Conservation (phyloP, 2,329 filamentous ascomycete genomes). For the Gaeumannomyces tritici region DNA sequence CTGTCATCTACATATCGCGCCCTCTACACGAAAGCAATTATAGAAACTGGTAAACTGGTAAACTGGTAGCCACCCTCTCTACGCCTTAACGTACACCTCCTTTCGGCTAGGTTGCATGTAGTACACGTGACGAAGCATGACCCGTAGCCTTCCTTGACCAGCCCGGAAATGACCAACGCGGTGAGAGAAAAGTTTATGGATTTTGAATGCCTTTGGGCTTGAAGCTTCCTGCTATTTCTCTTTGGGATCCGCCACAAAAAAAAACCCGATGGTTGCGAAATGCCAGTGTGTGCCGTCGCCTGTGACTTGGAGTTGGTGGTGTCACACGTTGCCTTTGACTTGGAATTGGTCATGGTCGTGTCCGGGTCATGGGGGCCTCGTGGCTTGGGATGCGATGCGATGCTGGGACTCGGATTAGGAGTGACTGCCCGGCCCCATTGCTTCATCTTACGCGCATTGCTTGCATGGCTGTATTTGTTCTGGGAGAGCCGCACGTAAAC, state of each 20-base stretch:
- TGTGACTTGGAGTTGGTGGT: background rate
- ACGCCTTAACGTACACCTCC: background rate
- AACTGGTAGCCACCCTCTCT: background rate
- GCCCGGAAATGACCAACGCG: background rate
- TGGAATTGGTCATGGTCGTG: background rate
- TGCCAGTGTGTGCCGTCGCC: background rate
- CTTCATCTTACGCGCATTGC: background rate
- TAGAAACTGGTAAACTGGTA: no score
- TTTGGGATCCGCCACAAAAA: background rate
- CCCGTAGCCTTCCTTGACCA: background rate
- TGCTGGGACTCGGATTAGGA: background rate
- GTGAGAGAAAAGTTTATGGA: background rate
- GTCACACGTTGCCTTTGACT: background rate
- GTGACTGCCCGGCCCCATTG: background rate
- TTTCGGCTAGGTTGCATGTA: background rate
- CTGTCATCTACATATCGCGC: background rate
- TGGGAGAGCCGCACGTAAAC: no score
- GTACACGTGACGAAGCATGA: background rate
- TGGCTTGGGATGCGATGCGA: background rate
- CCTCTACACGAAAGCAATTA: background rate
- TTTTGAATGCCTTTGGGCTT: no score
- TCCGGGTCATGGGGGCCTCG: background rate
- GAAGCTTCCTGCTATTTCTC: background rate
- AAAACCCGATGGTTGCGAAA: background rate
- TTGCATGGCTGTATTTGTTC: background rate